Evolutionary conservation across 176 grass and related monocot genomes (phyloP), one percentile per base, ranked within the genome.

Genomic region (Cymbopogon citratus): DNA sequence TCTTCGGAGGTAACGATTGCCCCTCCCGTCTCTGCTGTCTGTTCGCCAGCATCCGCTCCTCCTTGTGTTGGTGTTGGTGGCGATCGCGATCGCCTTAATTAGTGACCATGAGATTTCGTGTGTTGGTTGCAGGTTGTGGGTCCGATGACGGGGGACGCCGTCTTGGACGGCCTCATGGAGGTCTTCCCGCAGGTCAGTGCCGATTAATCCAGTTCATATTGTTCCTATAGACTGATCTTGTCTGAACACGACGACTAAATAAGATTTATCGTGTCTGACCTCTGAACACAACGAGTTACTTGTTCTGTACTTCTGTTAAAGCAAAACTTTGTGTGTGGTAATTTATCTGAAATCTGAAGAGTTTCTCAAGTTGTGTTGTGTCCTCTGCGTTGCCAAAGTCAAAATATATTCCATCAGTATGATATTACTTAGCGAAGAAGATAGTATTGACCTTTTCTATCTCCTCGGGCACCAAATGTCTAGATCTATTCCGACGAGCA

Each of bases 111-210:
- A 39, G 18, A 5, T 66, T 66, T 6, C 40, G 26, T 21, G 26
- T 34, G 10, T 23, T 0, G 1, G n/a, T 64, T 45, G 38, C 44
- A 78, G 75, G 67, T 70, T 16, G 45, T 23, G 49, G 70, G 29
- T 24, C 38, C 15, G 27, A 74, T 67, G 86, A 15, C 75, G 35
- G 75, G 48, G 61, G n/a, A 67, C 26, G 6, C 26, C 7, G 61
- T 79, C 36, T 69, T 88, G n/a, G 81, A 74, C 60, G 14, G 27
- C 33, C 86, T 88, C 68, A 6, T 84, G 13, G 75, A 84, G 75
- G 67, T 84, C 45, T 88, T 88, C 35, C 86, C 81, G n/a, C 61
- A 67, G 28, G 87, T 88, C 61, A 88, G 81, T 24, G 28, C 19
- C 6, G 9, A 3, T 2, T 66, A 18, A 48, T 36, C 21, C 21